Evolutionary conservation across 2,329 filamentous ascomycete genomes (phyloP).

Genomic region (Fusarium sp.): DNA sequence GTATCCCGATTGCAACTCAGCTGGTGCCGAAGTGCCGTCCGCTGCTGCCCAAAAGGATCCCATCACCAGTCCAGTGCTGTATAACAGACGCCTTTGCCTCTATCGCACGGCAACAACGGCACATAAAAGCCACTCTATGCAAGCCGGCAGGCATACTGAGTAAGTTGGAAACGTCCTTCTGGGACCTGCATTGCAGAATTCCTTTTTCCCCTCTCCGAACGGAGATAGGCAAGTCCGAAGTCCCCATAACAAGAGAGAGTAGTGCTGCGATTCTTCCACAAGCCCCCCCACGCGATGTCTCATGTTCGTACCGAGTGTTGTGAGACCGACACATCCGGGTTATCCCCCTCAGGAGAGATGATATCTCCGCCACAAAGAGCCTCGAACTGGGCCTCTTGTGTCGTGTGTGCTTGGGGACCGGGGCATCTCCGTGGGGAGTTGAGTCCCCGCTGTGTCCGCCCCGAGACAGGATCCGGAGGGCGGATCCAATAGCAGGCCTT

Average conservation of each 20-base stretch:
- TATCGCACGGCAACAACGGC: slow-evolving; percentile 28
- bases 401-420: slow-evolving; percentile 20
- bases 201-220: slow-evolving; percentile 17
- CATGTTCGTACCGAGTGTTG: slow-evolving; percentile 30
- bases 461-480: slow-evolving; percentile 39
- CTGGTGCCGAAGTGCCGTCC: slow-evolving; percentile 9
- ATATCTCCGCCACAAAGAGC: slow-evolving; percentile 29
- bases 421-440: slow-evolving; percentile 41
- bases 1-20: slow-evolving; percentile 2
- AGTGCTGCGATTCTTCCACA: slow-evolving; percentile 20
- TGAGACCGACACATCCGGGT: slow-evolving; percentile 40
- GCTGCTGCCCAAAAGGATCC: slow-evolving; percentile 14
- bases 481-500: slow-evolving; percentile 32
- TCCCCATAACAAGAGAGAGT: slow-evolving; percentile 17
- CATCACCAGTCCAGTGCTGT: neutral
- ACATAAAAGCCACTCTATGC: slow-evolving; percentile 23
- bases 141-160: slow-evolving; percentile 22
- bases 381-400: slow-evolving; percentile 19
- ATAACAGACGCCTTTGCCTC: neutral
- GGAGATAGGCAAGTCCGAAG: slow-evolving; percentile 16
- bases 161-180: slow-evolving; percentile 23
- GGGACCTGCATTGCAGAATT: slow-evolving; percentile 43
- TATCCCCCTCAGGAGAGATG: slow-evolving; percentile 27
- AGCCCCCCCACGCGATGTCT: slow-evolving; percentile 33
- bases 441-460: slow-evolving; percentile 37